phyloP scores from a whole-genome alignment of 371 early-diverging fungal genomes.

The Coemansia linderi region DNA sequence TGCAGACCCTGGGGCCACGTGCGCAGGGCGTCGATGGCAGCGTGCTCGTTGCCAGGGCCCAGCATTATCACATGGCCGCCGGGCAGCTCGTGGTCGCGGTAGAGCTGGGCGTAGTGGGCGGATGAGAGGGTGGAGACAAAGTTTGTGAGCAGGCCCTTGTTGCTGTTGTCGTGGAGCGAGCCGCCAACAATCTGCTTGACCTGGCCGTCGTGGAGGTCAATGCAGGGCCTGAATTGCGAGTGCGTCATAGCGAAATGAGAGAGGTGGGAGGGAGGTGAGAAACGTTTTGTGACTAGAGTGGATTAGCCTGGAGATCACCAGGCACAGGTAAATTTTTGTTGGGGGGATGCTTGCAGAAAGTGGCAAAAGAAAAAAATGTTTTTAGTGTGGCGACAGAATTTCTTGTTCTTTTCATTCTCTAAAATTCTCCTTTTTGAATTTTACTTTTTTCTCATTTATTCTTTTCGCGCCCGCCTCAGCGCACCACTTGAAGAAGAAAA shows the following conservation, averaged over 20 bases:
- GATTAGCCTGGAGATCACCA: neutral
- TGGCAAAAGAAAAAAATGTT: neutral
- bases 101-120: slow-evolving; percentile 77
- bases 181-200: slow-evolving; percentile 98
- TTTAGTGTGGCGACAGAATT: neutral
- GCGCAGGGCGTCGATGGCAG: slow-evolving; percentile 78
- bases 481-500: neutral
- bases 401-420: no score
- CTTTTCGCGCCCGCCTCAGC: neutral
- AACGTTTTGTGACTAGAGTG: neutral
- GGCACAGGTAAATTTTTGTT: neutral
- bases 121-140: slow-evolving; percentile 86
- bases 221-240: slow-evolving; percentile 88
- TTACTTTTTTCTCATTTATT: neutral
- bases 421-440: neutral
- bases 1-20: slow-evolving; percentile 89
- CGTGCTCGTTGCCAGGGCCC: slow-evolving; percentile 85
- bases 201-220: slow-evolving; percentile 93
- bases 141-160: slow-evolving; percentile 72
- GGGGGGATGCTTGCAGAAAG: slow-evolving; percentile 1
- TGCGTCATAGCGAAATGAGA: neutral
- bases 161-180: slow-evolving; percentile 71
- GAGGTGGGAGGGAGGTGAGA: neutral
- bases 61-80: slow-evolving; percentile 96
- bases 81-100: slow-evolving; percentile 66